Base-by-base conservation (phyloP, 1,284 basidiomycete species). In the Coriolopsis trogii region DNA sequence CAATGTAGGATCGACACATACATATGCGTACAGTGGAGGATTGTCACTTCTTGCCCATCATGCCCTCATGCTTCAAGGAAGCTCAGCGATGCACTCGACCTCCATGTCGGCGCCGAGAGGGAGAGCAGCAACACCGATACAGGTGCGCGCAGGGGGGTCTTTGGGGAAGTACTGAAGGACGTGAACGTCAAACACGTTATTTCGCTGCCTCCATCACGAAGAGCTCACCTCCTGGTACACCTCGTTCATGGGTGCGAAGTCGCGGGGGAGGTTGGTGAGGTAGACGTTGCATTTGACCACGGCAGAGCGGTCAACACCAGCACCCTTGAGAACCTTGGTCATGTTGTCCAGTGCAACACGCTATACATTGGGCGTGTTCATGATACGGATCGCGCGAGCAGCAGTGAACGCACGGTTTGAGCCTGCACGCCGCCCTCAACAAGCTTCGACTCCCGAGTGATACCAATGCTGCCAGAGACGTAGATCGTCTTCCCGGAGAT, bases 241-340 rank as follows among this genome's bases (percentile, higher is more conserved):
- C 46, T 77, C 73, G 53, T 85, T 84, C 77, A 85, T 82, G 0
- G 65, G 65, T 4, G 49, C 58, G 58, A 84, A 82, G 60, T 85
- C 80, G 34, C 72, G 67, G 33, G 61, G 43, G 67, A 86, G 70
- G 60, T 84, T 69, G 1, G 73, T 69, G 50, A 89, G 67, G 67
- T 81, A 89, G 41, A 85, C 68, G 58, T 79, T 87, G 36, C 74
- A 78, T 68, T 88, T 88, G 62, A 88, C 71, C 33, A 85, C 73
- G 51, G 83, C 73, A 42, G 80, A 74, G 9, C 86, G 70, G 13
- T 71, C 73, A 0, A 82, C 82, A 24, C 84, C 85, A 4, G 83
- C 76, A 9, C 80, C 84, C 52, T 79, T 73, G n/a, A 88, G 73
- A 16, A 87, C 73, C 40, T 72, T 74, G 33, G 70, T 66, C 48